Conservation (phyloP, 2,329 filamentous ascomycete genomes). For the Exophiala spinifera region DNA sequence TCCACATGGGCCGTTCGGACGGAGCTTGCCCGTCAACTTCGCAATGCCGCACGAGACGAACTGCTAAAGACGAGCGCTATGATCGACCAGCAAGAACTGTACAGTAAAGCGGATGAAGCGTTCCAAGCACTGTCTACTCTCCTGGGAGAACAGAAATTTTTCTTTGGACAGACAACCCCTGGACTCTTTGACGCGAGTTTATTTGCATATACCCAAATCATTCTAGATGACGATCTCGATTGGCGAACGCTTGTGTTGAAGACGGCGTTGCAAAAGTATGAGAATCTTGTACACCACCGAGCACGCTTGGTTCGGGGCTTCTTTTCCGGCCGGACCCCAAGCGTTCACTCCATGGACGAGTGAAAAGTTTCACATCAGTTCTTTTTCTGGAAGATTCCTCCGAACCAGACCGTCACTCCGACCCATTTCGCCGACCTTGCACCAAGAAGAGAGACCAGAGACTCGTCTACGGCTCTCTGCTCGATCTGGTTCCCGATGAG, state of each 20-base stretch:
- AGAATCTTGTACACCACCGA: constrained; percentile 64
- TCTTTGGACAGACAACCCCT: constrained; percentile 58
- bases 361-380: neutral
- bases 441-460: constrained; percentile 59
- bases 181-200: constrained; percentile 82
- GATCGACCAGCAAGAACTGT: constrained; percentile 56
- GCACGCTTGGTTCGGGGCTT: constrained; percentile 51
- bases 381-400: constrained; percentile 44
- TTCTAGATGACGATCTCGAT: constrained; percentile 62
- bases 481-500: constrained; percentile 38
- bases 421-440: constrained; percentile 61
- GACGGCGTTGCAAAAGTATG: constrained; percentile 56
- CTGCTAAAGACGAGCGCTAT: constrained; percentile 60
- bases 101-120: constrained; percentile 60
- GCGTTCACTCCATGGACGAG: neutral
- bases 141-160: constrained; percentile 58
- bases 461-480: constrained; percentile 49
- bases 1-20: constrained; percentile 61
- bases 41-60: constrained; percentile 69
- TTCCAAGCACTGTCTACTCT: constrained; percentile 60
- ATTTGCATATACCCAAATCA: constrained; percentile 82
- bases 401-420: constrained; percentile 55
- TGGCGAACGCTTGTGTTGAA: constrained; percentile 58
- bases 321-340: constrained; percentile 14
- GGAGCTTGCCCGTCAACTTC: constrained; percentile 64